Evolutionary conservation across 129 eudicot species (phyloP).

Genomic region (Centella asiatica): DNA sequence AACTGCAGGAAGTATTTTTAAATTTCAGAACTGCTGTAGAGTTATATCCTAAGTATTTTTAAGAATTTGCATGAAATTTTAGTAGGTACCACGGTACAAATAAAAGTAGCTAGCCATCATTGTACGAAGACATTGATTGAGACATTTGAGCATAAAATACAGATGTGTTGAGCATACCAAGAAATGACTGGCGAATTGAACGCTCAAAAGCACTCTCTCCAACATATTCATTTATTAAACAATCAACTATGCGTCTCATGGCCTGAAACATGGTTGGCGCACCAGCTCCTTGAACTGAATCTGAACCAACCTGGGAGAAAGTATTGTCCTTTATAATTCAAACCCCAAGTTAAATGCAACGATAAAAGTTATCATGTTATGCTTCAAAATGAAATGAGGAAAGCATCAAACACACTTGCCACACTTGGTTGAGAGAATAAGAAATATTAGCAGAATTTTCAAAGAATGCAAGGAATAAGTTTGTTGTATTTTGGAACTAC

Average conservation of each 20-base stretch:
- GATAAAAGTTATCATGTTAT: neutral
- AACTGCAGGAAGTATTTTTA: too few relatives aligned
- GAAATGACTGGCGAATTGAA: slow-evolving; percentile 81
- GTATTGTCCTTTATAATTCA: neutral
- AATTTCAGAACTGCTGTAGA: too few relatives aligned
- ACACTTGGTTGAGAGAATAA: too few relatives aligned
- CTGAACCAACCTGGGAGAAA: slow-evolving; percentile 74
- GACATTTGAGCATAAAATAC: neutral
- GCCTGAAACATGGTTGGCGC: slow-evolving; percentile 97
- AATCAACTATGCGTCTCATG: slow-evolving; percentile 71
- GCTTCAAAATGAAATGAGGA: neutral
- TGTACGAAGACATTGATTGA: neutral
- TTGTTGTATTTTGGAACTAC: too few relatives aligned
- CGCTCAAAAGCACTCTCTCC: slow-evolving; percentile 65
- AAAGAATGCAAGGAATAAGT: too few relatives aligned
- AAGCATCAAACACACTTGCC: neutral
- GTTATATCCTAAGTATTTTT: too few relatives aligned
- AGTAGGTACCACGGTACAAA: too few relatives aligned
- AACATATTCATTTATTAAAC: slow-evolving; percentile 42
- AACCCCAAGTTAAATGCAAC: neutral
- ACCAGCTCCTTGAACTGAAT: slow-evolving; percentile 96
- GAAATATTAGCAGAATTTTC: too few relatives aligned
- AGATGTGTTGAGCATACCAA: slow-evolving; percentile 38
- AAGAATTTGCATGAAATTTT: too few relatives aligned
- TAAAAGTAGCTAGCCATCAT: neutral